Percentiles rank a stretch among this genome's conserved stretches.
These are phyloP conservation scores for Eucalyptus victrix DNA, from an alignment of 345 rosid genomes.

Conservation along the genomic window DNA sequence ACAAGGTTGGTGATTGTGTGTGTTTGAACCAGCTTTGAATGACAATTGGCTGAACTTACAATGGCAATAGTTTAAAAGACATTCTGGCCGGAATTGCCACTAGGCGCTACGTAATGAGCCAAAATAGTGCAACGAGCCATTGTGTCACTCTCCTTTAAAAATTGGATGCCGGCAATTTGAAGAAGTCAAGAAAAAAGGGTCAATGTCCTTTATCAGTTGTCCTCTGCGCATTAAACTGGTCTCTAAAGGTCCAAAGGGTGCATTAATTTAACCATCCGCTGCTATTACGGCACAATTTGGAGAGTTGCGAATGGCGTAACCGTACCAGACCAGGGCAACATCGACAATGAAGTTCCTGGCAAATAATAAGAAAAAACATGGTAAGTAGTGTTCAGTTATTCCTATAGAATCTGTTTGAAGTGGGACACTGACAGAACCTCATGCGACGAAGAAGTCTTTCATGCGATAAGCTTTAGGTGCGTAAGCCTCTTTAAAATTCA, in stretches of 20 bases:
- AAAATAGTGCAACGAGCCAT: not conserved
- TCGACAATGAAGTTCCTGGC: not conserved
- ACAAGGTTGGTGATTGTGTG: not conserved
- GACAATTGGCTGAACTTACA: constrained; percentile 22
- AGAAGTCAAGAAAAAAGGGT: not conserved
- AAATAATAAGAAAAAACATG: not conserved
- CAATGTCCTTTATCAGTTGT: not conserved
- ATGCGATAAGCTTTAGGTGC: not conserved
- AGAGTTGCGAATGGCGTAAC: not conserved
- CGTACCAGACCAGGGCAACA: not conserved
- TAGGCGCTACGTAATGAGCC: constrained; percentile 1
- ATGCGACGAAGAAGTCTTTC: not conserved
- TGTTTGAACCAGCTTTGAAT: not conserved
- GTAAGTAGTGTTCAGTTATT: not conserved
- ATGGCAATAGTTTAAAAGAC: not conserved
- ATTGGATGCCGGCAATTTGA: not conserved
- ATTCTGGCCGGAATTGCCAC: not conserved
- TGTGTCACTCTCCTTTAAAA: not conserved
- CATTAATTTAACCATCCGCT: not conserved
- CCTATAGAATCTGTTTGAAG: not conserved
- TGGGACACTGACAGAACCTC: not conserved
- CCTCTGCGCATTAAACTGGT: not conserved
- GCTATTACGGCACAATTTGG: not conserved
- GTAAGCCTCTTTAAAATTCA: not conserved
- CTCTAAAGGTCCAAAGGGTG: not conserved